Evolutionary conservation across 129 eudicot species (phyloP).

Genomic region (Centella asiatica): DNA sequence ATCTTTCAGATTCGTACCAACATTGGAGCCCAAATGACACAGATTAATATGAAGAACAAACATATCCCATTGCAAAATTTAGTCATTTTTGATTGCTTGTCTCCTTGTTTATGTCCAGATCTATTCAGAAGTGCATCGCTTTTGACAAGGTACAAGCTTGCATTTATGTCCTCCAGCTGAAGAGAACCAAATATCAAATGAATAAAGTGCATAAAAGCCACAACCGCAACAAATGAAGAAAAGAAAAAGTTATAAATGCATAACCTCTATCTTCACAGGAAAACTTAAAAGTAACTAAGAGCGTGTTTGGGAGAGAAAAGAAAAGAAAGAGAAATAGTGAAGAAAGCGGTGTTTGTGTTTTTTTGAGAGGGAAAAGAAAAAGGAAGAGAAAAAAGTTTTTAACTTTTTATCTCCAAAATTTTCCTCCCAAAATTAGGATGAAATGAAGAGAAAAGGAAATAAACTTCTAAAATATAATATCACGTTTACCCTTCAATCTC

Average conservation of each 20-base stretch:
- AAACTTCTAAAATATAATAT: too few species aligned
- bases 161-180: slow-evolving; percentile 98
- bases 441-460: too few species aligned
- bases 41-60: slow-evolving; percentile 76
- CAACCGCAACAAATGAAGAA: background rate
- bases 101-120: slow-evolving; percentile 85
- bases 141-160: slow-evolving; percentile 99
- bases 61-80: slow-evolving; percentile 93
- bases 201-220: background rate
- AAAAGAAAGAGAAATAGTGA: too few species aligned
- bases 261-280: too few species aligned
- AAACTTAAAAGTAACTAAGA: too few species aligned
- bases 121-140: slow-evolving; percentile 84
- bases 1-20: slow-evolving; percentile 50
- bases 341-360: too few species aligned
- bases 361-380: too few species aligned
- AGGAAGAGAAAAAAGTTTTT: too few species aligned
- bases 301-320: too few species aligned
- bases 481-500: too few species aligned
- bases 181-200: slow-evolving; percentile 26
- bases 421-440: too few species aligned
- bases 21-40: slow-evolving; percentile 99
- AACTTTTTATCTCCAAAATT: too few species aligned
- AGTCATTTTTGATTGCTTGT: slow-evolving; percentile 79
- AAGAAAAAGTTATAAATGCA: background rate